A percentile compares a stretch with the other conserved stretches of the same genome.
Conservation (phyloP, 768 basidiomycete species). For the Podaxis carcinomalis region DNA sequence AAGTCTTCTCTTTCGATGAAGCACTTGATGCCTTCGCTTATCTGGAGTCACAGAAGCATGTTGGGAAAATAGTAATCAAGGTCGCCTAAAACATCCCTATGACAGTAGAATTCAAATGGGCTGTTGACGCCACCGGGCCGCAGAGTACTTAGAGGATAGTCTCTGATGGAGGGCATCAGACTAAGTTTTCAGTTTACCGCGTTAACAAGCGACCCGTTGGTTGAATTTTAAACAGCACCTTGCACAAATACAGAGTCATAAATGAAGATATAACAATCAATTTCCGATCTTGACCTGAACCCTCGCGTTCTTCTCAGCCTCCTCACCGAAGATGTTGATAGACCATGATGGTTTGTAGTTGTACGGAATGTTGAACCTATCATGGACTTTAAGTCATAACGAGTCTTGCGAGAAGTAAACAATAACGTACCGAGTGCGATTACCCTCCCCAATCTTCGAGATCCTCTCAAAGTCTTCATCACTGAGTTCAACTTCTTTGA, state of each 20-base stretch:
- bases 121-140: too few species aligned
- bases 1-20: slow-evolving; percentile 53
- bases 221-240: neutral
- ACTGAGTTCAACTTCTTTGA: slow-evolving; percentile 66
- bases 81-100: slow-evolving; percentile 19
- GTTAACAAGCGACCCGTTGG: too few species aligned
- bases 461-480: slow-evolving; percentile 65
- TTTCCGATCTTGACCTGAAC: slow-evolving; percentile 28
- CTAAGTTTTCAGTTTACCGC: too few species aligned
- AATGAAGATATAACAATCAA: neutral
- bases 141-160: too few species aligned
- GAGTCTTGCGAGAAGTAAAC: neutral
- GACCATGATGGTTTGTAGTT: slow-evolving; percentile 57
- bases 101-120: neutral
- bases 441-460: slow-evolving; percentile 42
- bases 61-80: slow-evolving; percentile 56
- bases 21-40: slow-evolving; percentile 46
- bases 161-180: too few species aligned
- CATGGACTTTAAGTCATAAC: neutral
- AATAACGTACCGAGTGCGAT: slow-evolving; percentile 34
- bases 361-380: slow-evolving; percentile 62
- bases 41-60: slow-evolving; percentile 47
- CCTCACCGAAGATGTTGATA: slow-evolving; percentile 68
- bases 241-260: neutral
- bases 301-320: slow-evolving; percentile 42